Evolutionary conservation across 2,329 filamentous ascomycete genomes (phyloP), one percentile per base, ranked within the genome.

Genomic region (Fusarium setosum): DNA sequence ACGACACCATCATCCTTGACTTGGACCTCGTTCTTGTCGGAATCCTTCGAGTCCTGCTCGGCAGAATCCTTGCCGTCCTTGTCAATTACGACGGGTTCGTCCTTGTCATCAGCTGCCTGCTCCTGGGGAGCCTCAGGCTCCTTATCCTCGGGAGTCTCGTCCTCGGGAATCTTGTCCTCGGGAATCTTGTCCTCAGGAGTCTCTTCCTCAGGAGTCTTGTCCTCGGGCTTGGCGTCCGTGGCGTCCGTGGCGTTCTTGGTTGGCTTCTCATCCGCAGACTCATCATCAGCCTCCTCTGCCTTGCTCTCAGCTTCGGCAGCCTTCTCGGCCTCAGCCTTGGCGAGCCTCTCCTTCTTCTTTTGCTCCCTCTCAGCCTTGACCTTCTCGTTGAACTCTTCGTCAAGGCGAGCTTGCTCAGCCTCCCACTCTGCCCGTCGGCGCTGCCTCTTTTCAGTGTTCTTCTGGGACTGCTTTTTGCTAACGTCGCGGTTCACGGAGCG

Each of bases 401-500:
- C 73, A 26, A 73, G 71, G 5, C 53, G 63, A 15, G 66, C 71
- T 18, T 73, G 69, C 37, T 72, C 68, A 5, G 65, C 70, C 38
- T 74, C 70, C 65, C 70, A 72, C 44, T 69, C 67, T 23, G 50
- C 72, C 34, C 71, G 75, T 60, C 63, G 70, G 3, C 59, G 61
- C 48, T 77, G 68, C 42, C 77, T 76, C 63, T 78, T 80, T 9
- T 79, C 74, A 0, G 63, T 66, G 42, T 78, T 77, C 67, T 82
- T 79, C 56, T 79, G 76, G 12, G 70, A 76, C 59, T 82, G 77
- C 71, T 75, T 79, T 74, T 74, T 79, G 45, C 73, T 78, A n/a
- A 79, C 76, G 38, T 81, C 75, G 9, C 77, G 78, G 23, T 76
- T 80, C 9, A 80, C 81, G 4, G 82, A 81, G 3, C 84, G 75